Evolutionary conservation across 768 basidiomycete species (phyloP).

Genomic region (Kwoniella dejecticola): DNA sequence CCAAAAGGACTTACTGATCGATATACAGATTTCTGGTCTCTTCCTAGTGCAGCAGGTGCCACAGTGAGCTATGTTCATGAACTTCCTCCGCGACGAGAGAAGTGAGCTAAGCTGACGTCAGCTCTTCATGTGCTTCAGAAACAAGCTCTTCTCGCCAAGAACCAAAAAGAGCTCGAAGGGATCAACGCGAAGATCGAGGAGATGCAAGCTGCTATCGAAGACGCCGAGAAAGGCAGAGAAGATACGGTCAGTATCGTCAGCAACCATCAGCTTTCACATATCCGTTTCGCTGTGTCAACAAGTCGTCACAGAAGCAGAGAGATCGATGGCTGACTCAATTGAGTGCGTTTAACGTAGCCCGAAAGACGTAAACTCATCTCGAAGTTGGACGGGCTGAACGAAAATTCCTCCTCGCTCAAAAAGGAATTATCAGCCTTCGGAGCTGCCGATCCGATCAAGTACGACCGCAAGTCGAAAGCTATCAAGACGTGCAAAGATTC

Average conservation of each 20-base stretch:
- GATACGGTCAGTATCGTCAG: constrained; percentile 58
- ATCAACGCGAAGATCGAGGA: constrained; percentile 35
- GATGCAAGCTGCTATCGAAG: constrained; percentile 61
- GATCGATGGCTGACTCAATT: neutral
- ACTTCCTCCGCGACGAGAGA: neutral
- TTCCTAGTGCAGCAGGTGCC: constrained; percentile 83
- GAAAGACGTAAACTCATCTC: constrained; percentile 63
- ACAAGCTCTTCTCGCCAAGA: constrained; percentile 45
- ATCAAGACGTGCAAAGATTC: constrained; percentile 79
- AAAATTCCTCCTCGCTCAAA: constrained; percentile 62
- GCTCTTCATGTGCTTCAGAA: constrained; percentile 33
- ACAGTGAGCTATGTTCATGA: constrained; percentile 67
- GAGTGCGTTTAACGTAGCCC: constrained; percentile 59
- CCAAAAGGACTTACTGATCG: neutral
- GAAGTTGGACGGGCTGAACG: constrained; percentile 60
- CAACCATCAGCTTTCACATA: constrained; percentile 18
- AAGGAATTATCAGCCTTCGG: constrained; percentile 75
- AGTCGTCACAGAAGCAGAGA: too few species aligned
- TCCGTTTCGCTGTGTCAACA: too few species aligned
- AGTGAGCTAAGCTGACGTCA: neutral
- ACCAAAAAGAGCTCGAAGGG: constrained; percentile 42
- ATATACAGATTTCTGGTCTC: constrained; percentile 85
- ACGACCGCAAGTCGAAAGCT: constrained; percentile 75
- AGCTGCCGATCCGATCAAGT: constrained; percentile 77
- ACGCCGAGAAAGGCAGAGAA: constrained; percentile 62